A percentile compares a stretch with the other conserved stretches of the same genome.
phyloP scores from a whole-genome alignment of 768 basidiomycete genomes.

The Suillus paluster region DNA sequence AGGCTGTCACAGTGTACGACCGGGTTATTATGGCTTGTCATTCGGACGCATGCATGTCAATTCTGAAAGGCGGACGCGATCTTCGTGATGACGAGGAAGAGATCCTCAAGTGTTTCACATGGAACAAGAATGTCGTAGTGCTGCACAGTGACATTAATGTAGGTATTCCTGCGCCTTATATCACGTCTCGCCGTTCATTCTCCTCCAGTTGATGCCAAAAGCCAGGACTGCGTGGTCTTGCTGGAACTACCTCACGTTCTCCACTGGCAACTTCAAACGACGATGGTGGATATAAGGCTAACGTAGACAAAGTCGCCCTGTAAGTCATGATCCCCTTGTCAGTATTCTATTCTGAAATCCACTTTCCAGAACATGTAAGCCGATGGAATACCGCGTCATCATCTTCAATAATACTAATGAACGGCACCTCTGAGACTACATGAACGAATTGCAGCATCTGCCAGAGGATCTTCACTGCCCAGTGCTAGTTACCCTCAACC shows the following conservation, averaged over 20 bases:
- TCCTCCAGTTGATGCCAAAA: slow-evolving; percentile 66
- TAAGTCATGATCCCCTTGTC: slow-evolving; percentile 36
- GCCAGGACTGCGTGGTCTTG: slow-evolving; percentile 68
- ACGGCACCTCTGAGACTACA: slow-evolving; percentile 51
- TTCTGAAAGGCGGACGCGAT: too few relatives aligned
- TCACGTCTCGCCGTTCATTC: not conserved
- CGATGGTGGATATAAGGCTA: slow-evolving; percentile 44
- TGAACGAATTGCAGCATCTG: slow-evolving; percentile 79
- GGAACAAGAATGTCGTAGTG: slow-evolving; percentile 70
- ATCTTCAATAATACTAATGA: not conserved
- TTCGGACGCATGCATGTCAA: slow-evolving; percentile 50
- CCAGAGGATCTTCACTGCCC: slow-evolving; percentile 58
- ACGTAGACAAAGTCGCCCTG: slow-evolving; percentile 66
- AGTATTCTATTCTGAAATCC: not conserved
- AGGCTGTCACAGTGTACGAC: slow-evolving; percentile 52
- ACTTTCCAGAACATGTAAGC: slow-evolving; percentile 47
- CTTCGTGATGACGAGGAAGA: slow-evolving; percentile 48
- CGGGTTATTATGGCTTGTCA: slow-evolving; percentile 78
- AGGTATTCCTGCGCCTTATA: slow-evolving; percentile 21
- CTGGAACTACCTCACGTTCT: slow-evolving; percentile 78
- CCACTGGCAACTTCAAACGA: slow-evolving; percentile 39
- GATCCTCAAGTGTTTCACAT: slow-evolving; percentile 62
- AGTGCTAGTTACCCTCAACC: slow-evolving; percentile 74
- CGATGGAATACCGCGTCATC: not conserved
- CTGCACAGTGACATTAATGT: slow-evolving; percentile 69